phyloP scores from a whole-genome alignment of 495 filamentous ascomycete genomes.

The Aspergillus campestris region DNA sequence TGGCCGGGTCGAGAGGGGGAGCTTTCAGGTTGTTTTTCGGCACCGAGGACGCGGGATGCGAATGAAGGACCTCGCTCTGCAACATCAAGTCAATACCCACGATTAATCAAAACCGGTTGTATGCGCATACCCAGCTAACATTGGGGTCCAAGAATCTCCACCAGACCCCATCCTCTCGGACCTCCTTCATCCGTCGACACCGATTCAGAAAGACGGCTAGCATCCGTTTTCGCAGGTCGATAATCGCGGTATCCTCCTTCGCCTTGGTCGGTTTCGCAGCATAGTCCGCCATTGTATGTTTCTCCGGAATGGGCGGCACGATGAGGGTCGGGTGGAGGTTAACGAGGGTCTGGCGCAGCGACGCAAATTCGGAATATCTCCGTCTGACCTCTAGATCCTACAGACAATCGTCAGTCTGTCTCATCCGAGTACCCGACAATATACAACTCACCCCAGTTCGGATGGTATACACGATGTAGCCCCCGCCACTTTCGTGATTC shows the following conservation, averaged over 20 bases:
- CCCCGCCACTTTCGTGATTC: constrained; percentile 80
- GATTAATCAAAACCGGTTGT: background rate
- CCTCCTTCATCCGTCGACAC: constrained; percentile 85
- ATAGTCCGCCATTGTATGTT: constrained; percentile 97
- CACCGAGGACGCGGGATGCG: constrained; percentile 80
- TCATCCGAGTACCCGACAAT: background rate
- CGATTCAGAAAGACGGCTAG: constrained; percentile 88
- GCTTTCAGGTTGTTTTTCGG: constrained; percentile 91
- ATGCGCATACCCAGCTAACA: constrained; percentile 77
- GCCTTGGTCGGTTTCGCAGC: constrained; percentile 95
- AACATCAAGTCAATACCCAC: constrained; percentile 21
- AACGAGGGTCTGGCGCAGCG: constrained; percentile 76
- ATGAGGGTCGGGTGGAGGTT: constrained; percentile 89
- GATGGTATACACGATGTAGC: constrained; percentile 95
- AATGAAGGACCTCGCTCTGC: constrained; percentile 84
- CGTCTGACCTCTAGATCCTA: constrained; percentile 92
- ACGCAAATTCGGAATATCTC: constrained; percentile 96
- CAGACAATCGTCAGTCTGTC: constrained; percentile 4
- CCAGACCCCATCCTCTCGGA: constrained; percentile 90
- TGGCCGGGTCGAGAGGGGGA: constrained; percentile 85
- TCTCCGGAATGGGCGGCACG: constrained; percentile 95
- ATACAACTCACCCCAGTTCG: constrained; percentile 67
- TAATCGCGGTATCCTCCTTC: constrained; percentile 93
- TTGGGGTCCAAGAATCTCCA: constrained; percentile 97
- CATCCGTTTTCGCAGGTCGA: constrained; percentile 94